Evolutionary conservation across 768 basidiomycete species (phyloP), one percentile per base, ranked within the genome.

Genomic region (Naganishia kalamii): DNA sequence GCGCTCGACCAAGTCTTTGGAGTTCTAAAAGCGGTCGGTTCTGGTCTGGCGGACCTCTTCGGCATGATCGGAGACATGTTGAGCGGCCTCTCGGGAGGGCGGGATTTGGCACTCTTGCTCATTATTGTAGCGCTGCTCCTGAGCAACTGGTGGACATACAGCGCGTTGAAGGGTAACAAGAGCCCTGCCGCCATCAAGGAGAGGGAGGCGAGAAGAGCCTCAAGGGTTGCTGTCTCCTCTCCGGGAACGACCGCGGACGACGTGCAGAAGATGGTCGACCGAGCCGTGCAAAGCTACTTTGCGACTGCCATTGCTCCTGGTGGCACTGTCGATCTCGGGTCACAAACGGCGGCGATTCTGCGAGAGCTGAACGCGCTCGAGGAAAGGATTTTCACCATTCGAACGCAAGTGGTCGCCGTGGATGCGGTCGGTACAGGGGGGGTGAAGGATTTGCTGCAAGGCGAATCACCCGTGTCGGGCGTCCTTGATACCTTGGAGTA

Each of bases 341-440:
- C 37, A 0, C 40, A 64, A 21, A 40, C 47, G n/a, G 27, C 40
- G 29, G 40, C 23, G 2, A 44, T 64, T 13, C 30, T 64, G 35
- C 30, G 23, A 21, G 37, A 52, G 25, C 27, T 64, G 19, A 64
- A 44, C 27, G 40, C 25, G 8, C 41, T 64, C 15, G 63, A 64
- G 50, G 51, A 64, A 12, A 41, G 63, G 30, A 46, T 64, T 21
- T 40, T 57, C 32, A 13, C 19, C 21, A 57, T 57, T 41, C 37
- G 54, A 37, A 40, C 54, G 54, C 35, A 23, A 40, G 17, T 57
- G 3, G 35, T 80, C 17, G 72, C 76, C 2, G 70, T 70, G 17
- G 72, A 74, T 19, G 74, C 78, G 48, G 64, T 75, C 41, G 65
- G 70, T 13, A 77, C 81, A 57, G 80, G 80, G 70, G 80, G 80